Conservation (phyloP, 768 basidiomycete species). For the Exsudoporus frostii region DNA sequence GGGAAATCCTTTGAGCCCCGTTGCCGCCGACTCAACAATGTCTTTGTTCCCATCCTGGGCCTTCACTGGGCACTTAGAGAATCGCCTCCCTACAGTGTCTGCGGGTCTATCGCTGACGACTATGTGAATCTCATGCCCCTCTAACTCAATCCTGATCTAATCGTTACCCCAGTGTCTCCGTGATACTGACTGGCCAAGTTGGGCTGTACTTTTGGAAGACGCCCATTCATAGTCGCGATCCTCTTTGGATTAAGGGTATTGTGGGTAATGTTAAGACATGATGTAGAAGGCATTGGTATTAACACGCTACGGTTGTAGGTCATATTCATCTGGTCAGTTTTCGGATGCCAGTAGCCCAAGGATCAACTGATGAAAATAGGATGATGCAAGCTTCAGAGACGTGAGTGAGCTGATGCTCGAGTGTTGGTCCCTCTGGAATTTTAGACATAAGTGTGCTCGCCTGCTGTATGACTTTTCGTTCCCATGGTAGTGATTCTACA, state of each 20-base stretch:
- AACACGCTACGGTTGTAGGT: slow-evolving; percentile 10
- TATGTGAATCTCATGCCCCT: slow-evolving; percentile 4
- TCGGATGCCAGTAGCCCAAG: neutral
- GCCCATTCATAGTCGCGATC: slow-evolving; percentile 13
- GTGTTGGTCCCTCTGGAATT: neutral
- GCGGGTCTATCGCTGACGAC: slow-evolving; percentile 11
- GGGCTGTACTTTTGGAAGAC: slow-evolving; percentile 22
- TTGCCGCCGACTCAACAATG: slow-evolving; percentile 2
- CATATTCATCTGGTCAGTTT: slow-evolving; percentile 21
- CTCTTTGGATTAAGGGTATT: slow-evolving; percentile 20
- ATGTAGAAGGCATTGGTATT: neutral
- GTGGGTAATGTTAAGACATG: slow-evolving; percentile 5
- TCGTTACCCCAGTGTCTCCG: slow-evolving; percentile 10
- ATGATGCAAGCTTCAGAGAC: slow-evolving; percentile 11
- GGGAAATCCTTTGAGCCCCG: neutral
- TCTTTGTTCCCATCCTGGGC: neutral
- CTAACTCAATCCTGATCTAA: neutral
- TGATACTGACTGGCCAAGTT: slow-evolving; percentile 23
- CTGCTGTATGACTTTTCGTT: slow-evolving; percentile 4
- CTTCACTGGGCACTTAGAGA: slow-evolving; percentile 4
- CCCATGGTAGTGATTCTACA: neutral
- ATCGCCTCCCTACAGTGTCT: slow-evolving; percentile 5
- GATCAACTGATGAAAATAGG: slow-evolving; percentile 14
- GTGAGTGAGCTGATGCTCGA: slow-evolving; percentile 4
- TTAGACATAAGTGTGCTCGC: slow-evolving; percentile 8